Percentiles rank a stretch among this genome's conserved stretches.
Conservation (phyloP, 2,329 filamentous ascomycete genomes). For the Alternaria brassicicola region DNA sequence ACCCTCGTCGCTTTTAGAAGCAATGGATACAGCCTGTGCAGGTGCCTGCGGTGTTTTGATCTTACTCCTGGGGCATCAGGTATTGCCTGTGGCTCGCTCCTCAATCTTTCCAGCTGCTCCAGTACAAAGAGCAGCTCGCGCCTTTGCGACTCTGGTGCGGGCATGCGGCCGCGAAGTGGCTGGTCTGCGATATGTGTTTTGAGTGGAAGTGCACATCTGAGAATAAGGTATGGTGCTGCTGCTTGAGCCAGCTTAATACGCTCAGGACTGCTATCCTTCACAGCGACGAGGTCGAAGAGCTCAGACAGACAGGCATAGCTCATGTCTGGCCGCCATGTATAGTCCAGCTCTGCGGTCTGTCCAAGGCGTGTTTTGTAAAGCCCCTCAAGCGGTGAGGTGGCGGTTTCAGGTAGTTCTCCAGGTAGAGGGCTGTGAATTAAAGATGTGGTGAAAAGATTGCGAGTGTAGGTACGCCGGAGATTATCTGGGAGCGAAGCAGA, state of each 20-base stretch:
- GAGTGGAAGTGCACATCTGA: constrained; percentile 80
- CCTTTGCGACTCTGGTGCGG: constrained; percentile 80
- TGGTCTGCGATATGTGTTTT: constrained; percentile 89
- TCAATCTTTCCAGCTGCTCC: constrained; percentile 67
- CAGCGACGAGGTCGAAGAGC: constrained; percentile 63
- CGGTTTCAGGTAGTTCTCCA: constrained; percentile 61
- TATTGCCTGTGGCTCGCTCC: constrained; percentile 73
- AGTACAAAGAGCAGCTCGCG: constrained; percentile 79
- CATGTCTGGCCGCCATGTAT: constrained; percentile 72
- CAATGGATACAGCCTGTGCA: constrained; percentile 81
- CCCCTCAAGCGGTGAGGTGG: constrained; percentile 61
- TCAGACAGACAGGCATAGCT: constrained; percentile 81
- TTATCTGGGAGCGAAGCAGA: constrained; percentile 67
- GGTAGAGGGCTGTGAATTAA: constrained; percentile 76
- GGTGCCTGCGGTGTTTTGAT: constrained; percentile 66
- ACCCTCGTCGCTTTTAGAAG: constrained; percentile 68
- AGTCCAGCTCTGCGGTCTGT: constrained; percentile 70
- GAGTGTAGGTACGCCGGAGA: constrained; percentile 71
- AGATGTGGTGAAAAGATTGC: constrained; percentile 79
- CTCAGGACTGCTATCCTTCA: constrained; percentile 52
- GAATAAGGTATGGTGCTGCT: constrained; percentile 78
- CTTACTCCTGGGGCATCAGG: constrained; percentile 52
- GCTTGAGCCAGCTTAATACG: constrained; percentile 72
- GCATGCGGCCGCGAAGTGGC: constrained; percentile 84
- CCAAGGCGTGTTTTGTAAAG: constrained; percentile 72